phyloP scores from a whole-genome alignment of 2,329 filamentous ascomycete genomes.

The Pestalotiopsis sp. region DNA sequence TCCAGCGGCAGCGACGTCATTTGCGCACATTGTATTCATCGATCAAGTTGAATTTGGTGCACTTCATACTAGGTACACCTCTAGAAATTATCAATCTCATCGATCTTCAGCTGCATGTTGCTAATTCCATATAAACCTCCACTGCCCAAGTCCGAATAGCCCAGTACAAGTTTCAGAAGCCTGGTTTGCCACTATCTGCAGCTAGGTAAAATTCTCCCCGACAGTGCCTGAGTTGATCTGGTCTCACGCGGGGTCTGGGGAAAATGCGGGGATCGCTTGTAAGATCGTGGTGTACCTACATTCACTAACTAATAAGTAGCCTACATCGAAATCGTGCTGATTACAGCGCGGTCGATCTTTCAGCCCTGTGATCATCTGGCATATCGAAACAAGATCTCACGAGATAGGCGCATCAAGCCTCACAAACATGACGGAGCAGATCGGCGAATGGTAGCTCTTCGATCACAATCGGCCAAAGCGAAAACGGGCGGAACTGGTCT shows the following conservation, averaged over 20 bases:
- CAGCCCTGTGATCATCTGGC: neutral
- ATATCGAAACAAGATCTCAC: neutral
- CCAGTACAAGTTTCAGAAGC: no score
- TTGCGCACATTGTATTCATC: no score
- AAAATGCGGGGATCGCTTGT: neutral
- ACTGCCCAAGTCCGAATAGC: no score
- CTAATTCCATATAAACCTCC: no score
- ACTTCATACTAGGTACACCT: no score
- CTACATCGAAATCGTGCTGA: neutral
- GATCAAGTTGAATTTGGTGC: no score
- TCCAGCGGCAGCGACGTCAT: neutral
- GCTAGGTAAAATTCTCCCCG: neutral
- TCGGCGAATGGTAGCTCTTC: conserved; percentile 33
- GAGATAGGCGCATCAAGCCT: neutral
- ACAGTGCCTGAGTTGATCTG: neutral
- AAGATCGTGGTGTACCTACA: neutral
- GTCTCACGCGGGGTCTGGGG: neutral
- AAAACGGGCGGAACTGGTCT: conserved; percentile 31
- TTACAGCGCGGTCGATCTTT: neutral
- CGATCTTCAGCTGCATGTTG: no score
- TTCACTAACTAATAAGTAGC: neutral
- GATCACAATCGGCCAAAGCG: conserved; percentile 29
- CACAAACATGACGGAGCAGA: neutral
- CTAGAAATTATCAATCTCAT: no score
- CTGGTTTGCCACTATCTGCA: neutral